Base-by-base conservation (phyloP, 2,329 filamentous ascomycete species). In the Verticillium nubilum region DNA sequence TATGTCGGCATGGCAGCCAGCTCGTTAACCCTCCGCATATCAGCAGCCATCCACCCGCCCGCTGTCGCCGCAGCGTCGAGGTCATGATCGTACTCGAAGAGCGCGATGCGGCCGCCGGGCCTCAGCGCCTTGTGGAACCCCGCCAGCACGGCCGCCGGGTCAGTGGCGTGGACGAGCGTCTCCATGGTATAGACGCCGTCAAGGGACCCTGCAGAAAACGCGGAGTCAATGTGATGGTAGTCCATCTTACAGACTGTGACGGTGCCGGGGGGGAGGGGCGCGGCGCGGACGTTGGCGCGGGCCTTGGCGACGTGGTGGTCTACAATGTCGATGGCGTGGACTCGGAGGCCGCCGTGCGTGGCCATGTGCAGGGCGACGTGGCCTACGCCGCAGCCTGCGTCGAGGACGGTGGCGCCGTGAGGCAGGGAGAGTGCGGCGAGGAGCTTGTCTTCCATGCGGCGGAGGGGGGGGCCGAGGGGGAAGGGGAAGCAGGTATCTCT, bases 111-210 rank as follows among this genome's bases (percentile, higher is more conserved):
- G 1, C 80, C 80, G 28, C 80, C 81, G 2, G 79, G 80, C 27
- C 71, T 69, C 4, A 84, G 68, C 0, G 82, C 62, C 12, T 79
- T 75, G 65, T 72, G 75, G 68, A 84, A 83, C 19, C 77, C 76
- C 5, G 62, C 63, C 1, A 82, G 68, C 2, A 77, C 81, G 7
- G 66, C 67, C 42, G 72, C 63, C 0, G 78, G 75, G 50, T 83
- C 74, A 1, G 76, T 79, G 1, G 81, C 79, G 64, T 85, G 81
- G 0, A 83, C 80, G 56, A 85, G 76, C 0, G 80, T 82, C 67
- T 85, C 80, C 76, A 84, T 80, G 0, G 81, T 84, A 66, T 84
- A 85, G 33, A 80, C 69, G 4, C 80, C 81, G 58, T 85, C 80
- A 52, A 80, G 75, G 0, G 72, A 76, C 3, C 64, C 68, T 27